Evolutionary conservation across 2,329 filamentous ascomycete species (phyloP).

Genomic region (Penicillium sp.): DNA sequence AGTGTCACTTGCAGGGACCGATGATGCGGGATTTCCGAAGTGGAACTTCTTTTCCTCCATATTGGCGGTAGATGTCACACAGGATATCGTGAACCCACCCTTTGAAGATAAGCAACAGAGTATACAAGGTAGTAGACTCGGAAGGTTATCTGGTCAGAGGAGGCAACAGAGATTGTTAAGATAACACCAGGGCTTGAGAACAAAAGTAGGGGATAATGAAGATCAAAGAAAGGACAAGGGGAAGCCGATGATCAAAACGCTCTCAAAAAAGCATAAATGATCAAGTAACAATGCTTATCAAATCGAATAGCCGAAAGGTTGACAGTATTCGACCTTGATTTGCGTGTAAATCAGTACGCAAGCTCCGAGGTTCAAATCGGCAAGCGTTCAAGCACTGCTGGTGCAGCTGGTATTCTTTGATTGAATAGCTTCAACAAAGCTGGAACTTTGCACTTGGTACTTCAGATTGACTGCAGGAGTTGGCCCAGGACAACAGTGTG

Average conservation of each 20-base stretch:
- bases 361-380: neutral
- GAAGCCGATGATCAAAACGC: neutral
- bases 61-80: neutral
- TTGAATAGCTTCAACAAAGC: neutral
- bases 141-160: neutral
- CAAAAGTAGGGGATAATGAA: neutral
- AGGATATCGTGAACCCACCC: neutral
- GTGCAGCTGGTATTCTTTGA: neutral
- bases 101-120: neutral
- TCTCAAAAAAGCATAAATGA: neutral
- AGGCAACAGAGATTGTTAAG: neutral
- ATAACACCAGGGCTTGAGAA: neutral
- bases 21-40: neutral
- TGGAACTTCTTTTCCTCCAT: conserved; percentile 9
- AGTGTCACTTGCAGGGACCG: conserved; percentile 20
- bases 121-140: neutral
- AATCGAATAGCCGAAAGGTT: neutral
- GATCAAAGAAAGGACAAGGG: neutral
- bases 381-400: neutral
- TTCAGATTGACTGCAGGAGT: neutral
- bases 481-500: neutral
- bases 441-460: neutral
- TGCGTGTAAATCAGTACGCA: neutral
- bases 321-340: neutral
- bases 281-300: neutral